Conservation (phyloP, 1,139 yeast species). For the Saccharomyces hybrid region DNA sequence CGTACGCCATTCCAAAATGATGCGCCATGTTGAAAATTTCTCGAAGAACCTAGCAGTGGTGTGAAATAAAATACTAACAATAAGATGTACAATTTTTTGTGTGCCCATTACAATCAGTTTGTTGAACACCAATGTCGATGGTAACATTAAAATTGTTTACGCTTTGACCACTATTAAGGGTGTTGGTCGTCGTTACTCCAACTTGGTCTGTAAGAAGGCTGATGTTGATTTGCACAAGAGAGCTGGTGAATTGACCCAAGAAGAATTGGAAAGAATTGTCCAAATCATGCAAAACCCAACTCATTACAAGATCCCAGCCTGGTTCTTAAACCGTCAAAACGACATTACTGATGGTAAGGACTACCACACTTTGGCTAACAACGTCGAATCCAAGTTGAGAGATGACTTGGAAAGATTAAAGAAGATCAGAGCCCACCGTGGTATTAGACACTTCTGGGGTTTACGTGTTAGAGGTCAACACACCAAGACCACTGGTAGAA, state of each 20-base stretch:
- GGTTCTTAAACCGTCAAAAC: slow-evolving; percentile 99
- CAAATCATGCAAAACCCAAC: slow-evolving; percentile 99
- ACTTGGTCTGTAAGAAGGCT: slow-evolving; percentile 99
- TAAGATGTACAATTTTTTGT: not conserved
- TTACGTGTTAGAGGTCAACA: slow-evolving; percentile 96
- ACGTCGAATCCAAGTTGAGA: slow-evolving; percentile 98
- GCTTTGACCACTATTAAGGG: slow-evolving; percentile 99
- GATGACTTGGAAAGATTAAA: slow-evolving; percentile 99
- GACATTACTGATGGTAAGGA: slow-evolving; percentile 98
- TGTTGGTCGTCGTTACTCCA: slow-evolving; percentile 99
- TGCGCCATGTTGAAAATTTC: not conserved
- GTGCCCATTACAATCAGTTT: slow-evolving; percentile 46
- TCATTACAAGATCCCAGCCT: slow-evolving; percentile 97
- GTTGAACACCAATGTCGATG: slow-evolving; percentile 99
- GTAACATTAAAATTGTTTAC: slow-evolving; percentile 99
- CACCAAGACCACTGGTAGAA: slow-evolving; percentile 99
- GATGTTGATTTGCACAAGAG: slow-evolving; percentile 97
- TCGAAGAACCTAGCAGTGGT: not conserved
- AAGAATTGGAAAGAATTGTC: slow-evolving; percentile 99
- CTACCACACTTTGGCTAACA: slow-evolving; percentile 97
- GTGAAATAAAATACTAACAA: not conserved
- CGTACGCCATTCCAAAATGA: not conserved
- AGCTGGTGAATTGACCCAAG: slow-evolving; percentile 99
- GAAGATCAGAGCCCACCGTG: slow-evolving; percentile 99
- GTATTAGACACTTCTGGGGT: slow-evolving; percentile 99